Conservation (phyloP, 495 filamentous ascomycete genomes). For the Penicillium pancosmium region DNA sequence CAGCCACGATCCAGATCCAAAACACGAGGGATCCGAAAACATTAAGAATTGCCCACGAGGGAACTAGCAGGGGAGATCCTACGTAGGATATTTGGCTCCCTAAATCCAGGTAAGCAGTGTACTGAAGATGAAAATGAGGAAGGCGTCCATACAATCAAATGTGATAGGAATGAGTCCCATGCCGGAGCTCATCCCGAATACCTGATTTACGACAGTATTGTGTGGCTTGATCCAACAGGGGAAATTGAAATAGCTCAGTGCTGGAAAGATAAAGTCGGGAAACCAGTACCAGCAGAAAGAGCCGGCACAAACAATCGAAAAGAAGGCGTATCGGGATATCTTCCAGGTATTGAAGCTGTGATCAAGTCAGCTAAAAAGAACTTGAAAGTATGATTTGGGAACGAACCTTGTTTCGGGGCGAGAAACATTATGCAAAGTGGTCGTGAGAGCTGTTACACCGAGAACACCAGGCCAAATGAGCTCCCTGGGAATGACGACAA, state of each 20-base stretch:
- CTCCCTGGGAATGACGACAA: conserved; percentile 74
- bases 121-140: conserved; percentile 34
- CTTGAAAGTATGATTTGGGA: conserved; percentile 9
- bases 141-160: conserved; percentile 58
- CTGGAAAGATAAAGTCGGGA: conserved; percentile 76
- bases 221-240: conserved; percentile 82
- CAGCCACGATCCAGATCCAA: conserved; percentile 79
- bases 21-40: conserved; percentile 73
- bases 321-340: conserved; percentile 79
- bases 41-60: conserved; percentile 84
- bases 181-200: conserved; percentile 78
- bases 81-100: conserved; percentile 85
- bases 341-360: conserved; percentile 71
- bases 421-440: conserved; percentile 65
- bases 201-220: conserved; percentile 74
- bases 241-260: conserved; percentile 82
- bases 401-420: conserved; percentile 23
- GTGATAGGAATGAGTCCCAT: conserved; percentile 80
- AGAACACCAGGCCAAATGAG: conserved; percentile 89
- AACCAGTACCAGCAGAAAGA: conserved; percentile 75
- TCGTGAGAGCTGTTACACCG: conserved; percentile 79
- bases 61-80: conserved; percentile 75
- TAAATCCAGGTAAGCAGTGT: conserved; percentile 45
- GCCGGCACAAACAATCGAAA: conserved; percentile 62
- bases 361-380: neutral